Conservation (phyloP, 1,284 basidiomycete species). For the Puccinia coronata region DNA sequence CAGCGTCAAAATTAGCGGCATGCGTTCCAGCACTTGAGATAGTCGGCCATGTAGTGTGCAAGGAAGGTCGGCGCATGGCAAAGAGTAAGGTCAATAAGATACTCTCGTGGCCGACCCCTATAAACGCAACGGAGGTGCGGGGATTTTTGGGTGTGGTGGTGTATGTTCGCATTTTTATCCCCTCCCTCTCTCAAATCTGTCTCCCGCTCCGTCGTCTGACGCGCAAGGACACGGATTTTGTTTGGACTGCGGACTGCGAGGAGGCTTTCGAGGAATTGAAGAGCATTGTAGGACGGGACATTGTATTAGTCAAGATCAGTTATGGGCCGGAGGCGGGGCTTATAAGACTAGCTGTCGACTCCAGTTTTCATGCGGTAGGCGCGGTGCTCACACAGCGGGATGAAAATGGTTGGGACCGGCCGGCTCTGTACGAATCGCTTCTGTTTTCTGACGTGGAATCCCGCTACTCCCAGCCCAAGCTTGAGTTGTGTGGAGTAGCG, state of each 20-base stretch:
- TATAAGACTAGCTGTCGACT: constrained; percentile 7
- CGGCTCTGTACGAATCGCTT: background rate
- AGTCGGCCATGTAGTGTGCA: constrained; percentile 7
- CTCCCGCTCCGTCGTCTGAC: background rate
- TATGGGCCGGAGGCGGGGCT: constrained; percentile 12
- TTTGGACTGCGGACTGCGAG: background rate
- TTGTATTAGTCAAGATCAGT: background rate
- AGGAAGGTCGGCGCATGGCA: background rate
- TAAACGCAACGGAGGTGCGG: background rate
- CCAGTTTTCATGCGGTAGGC: background rate
- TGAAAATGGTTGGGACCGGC: background rate
- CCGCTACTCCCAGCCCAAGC: constrained; percentile 8
- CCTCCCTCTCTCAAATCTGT: background rate
- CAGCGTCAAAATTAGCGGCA: background rate
- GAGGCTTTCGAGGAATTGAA: background rate
- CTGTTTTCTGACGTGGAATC: background rate
- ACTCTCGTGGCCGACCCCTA: background rate
- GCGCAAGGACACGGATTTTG: background rate
- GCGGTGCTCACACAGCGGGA: background rate
- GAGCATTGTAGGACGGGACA: constrained; percentile 2
- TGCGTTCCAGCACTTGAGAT: constrained; percentile 11
- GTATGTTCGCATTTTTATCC: constrained; percentile 29
- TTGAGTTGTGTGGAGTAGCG: constrained; percentile 10
- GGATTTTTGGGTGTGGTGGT: constrained; percentile 23
- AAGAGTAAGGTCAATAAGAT: constrained; percentile 23